Percentiles rank a stretch among this genome's conserved stretches.
phyloP scores from a whole-genome alignment of 106 monocot genomes.

The Phalaenopsis equestris region DNA sequence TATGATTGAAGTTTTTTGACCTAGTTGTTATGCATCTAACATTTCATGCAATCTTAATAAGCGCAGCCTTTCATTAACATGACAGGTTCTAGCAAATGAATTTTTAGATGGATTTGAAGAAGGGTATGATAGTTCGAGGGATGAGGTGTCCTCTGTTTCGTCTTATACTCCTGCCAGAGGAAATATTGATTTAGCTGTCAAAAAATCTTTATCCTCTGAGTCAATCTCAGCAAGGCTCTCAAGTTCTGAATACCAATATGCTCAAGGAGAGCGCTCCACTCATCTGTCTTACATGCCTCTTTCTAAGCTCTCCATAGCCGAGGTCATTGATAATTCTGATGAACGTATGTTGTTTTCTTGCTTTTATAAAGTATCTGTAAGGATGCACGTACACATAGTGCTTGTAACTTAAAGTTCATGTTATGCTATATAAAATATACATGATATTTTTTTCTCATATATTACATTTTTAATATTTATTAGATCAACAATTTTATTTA shows the following conservation, averaged over 20 bases:
- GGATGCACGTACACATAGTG: no score
- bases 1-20: neutral
- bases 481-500: no score
- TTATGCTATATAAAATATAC: no score
- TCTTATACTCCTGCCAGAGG: conserved; percentile 68
- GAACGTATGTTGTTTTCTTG: conserved; percentile 30
- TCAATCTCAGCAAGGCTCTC: conserved; percentile 52
- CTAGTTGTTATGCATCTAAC: neutral
- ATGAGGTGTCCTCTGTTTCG: conserved; percentile 93
- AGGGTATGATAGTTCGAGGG: conserved; percentile 90
- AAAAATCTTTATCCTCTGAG: conserved; percentile 58
- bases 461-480: no score
- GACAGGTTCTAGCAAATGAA: conserved; percentile 72
- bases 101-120: conserved; percentile 68
- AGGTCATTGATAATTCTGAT: conserved; percentile 51
- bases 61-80: neutral
- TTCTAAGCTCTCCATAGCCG: conserved; percentile 65
- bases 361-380: neutral
- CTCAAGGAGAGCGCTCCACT: conserved; percentile 33
- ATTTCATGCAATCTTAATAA: neutral
- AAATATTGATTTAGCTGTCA: conserved; percentile 39
- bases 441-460: no score
- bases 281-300: conserved; percentile 40
- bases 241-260: conserved; percentile 22
- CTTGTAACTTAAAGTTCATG: no score